These are phyloP conservation scores for Lactuca saligna DNA, from an alignment of 129 eudicot species.

Conservation along the genomic window DNA sequence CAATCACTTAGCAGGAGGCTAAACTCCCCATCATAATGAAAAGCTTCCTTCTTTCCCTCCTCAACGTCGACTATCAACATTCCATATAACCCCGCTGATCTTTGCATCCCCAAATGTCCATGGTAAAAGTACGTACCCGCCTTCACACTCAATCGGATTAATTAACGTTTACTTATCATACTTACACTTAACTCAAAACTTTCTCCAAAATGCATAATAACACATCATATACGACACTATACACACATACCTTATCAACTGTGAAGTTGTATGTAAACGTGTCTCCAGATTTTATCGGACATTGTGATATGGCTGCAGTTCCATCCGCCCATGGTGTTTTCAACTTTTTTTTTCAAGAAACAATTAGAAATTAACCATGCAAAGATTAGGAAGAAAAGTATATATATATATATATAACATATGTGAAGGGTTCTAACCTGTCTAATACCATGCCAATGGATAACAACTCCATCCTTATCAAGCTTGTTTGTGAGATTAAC, in stretches of 20 bases:
- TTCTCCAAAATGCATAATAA: no score
- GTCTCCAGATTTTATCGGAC: constrained; percentile 60
- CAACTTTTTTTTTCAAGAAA: constrained; percentile 7
- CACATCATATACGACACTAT: not conserved
- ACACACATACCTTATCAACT: constrained; percentile 46
- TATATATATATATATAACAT: not conserved
- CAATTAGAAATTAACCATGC: not conserved
- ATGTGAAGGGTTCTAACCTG: constrained; percentile 36
- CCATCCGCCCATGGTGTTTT: constrained; percentile 77
- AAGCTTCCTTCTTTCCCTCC: constrained; percentile 41
- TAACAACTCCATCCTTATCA: constrained; percentile 63
- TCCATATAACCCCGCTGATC: constrained; percentile 71
- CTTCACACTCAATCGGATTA: constrained; percentile 14
- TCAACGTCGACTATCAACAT: constrained; percentile 57
- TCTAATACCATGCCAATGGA: constrained; percentile 78
- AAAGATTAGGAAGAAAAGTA: not conserved
- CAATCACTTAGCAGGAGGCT: constrained; percentile 60
- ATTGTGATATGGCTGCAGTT: constrained; percentile 61
- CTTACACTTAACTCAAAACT: no score
- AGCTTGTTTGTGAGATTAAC: constrained; percentile 56
- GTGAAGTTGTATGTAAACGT: constrained; percentile 41
- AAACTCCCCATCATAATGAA: constrained; percentile 56
- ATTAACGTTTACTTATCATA: no score
- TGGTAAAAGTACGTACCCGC: constrained; percentile 77
- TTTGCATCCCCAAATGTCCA: constrained; percentile 80